These are phyloP conservation scores for Galeopsis tetrahit DNA, from an alignment of 257 asterid species.

Conservation along the genomic window DNA sequence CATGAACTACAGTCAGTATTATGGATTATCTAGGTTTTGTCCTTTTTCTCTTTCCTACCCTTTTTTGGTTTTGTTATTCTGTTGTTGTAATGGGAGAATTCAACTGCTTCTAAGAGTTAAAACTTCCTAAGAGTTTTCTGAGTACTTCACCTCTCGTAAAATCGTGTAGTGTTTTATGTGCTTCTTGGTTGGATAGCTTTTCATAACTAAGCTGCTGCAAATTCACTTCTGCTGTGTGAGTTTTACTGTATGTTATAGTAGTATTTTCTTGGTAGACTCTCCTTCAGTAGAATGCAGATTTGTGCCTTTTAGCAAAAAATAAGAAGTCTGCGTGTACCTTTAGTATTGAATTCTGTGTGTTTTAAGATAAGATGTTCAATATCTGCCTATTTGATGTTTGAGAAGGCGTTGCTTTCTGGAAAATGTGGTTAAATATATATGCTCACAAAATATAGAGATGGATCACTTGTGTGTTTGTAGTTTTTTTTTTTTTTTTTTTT, in stretches of 20 bases:
- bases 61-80: constrained; percentile 24
- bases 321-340: not conserved
- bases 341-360: not conserved
- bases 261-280: constrained; percentile 14
- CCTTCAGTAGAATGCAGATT: not conserved
- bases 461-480: not conserved
- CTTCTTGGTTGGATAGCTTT: constrained; percentile 27
- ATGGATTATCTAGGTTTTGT: constrained; percentile 41
- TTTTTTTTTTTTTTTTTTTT: too few relatives aligned
- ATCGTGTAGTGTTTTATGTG: constrained; percentile 19
- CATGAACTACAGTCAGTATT: constrained; percentile 36
- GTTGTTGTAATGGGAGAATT: constrained; percentile 36
- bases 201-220: constrained; percentile 17
- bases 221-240: constrained; percentile 27
- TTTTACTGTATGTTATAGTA: not conserved
- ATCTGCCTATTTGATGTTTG: not conserved
- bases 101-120: constrained; percentile 35
- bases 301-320: not conserved
- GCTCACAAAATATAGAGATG: not conserved
- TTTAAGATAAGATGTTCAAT: not conserved
- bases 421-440: not conserved
- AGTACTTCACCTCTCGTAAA: constrained; percentile 28
- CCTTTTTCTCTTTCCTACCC: constrained; percentile 1
- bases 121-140: constrained; percentile 34
- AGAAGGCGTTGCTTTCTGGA: constrained; percentile 2